Evolutionary conservation across 1,139 yeast species (phyloP), one percentile per base, ranked within the genome.

Genomic region (Scheffersomyces segobiensis): DNA sequence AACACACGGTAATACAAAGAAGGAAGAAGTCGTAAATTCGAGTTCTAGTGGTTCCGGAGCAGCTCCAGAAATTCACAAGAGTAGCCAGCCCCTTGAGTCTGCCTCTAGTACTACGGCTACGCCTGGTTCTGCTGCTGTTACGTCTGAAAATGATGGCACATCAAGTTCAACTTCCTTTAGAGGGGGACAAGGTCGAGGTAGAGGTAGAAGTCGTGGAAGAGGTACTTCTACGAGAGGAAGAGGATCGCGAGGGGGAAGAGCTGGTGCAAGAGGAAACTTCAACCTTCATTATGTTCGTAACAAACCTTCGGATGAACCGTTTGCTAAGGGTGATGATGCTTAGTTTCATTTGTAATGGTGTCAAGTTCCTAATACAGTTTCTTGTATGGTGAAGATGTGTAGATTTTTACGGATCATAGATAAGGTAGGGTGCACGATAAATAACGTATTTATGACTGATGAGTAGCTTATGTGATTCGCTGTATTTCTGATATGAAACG

Each of bases 221-320:
- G 60, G 61, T 6, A 58, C 57, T 20, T 50, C 53, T 17, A 53
- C 60, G 42, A 55, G 66, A 53, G 62, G 61, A 21, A 55, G 59
- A 53, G 55, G 62, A 19, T 17, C 50, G 19, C 21, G 32, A 46
- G 49, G 54, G 49, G 53, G 59, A 5, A 10, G 46, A 12, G 55
- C 8, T 10, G 52, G 53, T 42, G 26, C 24, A n/a, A 52, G 67
- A 50, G 57, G 59, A n/a, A 60, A 63, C 52, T 66, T 61, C 56
- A 73, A 72, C 57, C 71, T 71, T 53, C 74, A 66, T 55, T 74
- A 75, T 60, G 74, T 72, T 32, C 65, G 78, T 62, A 63, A 65
- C 50, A 67, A 67, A 52, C 54, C 60, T 10, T 63, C 58, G n/a
- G 63, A 57, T 20, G 57, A 57, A 32, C 48, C 53, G 46, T 49